Conservation (phyloP, 352 stramenopile species). For the Phytophthora sansomeana region DNA sequence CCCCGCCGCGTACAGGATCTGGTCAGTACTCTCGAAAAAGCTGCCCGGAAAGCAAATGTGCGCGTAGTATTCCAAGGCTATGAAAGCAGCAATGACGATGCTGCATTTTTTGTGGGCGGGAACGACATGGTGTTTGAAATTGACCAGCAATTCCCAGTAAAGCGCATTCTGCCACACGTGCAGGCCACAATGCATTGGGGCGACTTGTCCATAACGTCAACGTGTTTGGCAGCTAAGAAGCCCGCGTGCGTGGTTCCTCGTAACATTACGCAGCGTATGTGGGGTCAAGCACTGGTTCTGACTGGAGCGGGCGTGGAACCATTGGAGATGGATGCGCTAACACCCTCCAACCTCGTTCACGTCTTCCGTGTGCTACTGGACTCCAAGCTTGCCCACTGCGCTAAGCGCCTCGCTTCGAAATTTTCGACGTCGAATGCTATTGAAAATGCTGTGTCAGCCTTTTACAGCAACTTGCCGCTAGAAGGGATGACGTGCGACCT, state of each 20-base stretch:
- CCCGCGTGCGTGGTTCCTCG: slow-evolving; percentile 59
- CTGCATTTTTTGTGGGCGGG: slow-evolving; percentile 41
- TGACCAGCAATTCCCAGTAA: slow-evolving; percentile 45
- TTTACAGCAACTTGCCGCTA: slow-evolving; percentile 75
- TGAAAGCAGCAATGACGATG: slow-evolving; percentile 38
- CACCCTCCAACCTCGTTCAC: slow-evolving; percentile 47
- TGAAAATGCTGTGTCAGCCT: slow-evolving; percentile 55
- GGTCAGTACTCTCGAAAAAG: slow-evolving; percentile 51
- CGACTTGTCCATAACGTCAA: slow-evolving; percentile 62
- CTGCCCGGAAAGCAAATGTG: slow-evolving; percentile 44
- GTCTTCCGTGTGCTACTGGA: slow-evolving; percentile 52
- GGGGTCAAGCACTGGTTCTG: slow-evolving; percentile 57
- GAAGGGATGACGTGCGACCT: slow-evolving; percentile 78
- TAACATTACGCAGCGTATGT: slow-evolving; percentile 57
- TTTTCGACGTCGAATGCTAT: slow-evolving; percentile 51
- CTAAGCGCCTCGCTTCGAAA: slow-evolving; percentile 47
- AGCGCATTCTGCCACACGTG: slow-evolving; percentile 49
- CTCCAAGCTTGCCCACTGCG: slow-evolving; percentile 42
- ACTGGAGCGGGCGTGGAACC: slow-evolving; percentile 50
- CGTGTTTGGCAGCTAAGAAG: slow-evolving; percentile 52
- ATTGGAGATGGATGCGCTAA: slow-evolving; percentile 57
- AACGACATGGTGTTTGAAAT: slow-evolving; percentile 60
- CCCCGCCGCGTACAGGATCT: slow-evolving; percentile 45
- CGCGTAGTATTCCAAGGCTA: slow-evolving; percentile 69
- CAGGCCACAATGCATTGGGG: slow-evolving; percentile 61